These are phyloP conservation scores for Hyaloperonospora brassicae DNA, from an alignment of 352 stramenopile species.

Conservation along the genomic window DNA sequence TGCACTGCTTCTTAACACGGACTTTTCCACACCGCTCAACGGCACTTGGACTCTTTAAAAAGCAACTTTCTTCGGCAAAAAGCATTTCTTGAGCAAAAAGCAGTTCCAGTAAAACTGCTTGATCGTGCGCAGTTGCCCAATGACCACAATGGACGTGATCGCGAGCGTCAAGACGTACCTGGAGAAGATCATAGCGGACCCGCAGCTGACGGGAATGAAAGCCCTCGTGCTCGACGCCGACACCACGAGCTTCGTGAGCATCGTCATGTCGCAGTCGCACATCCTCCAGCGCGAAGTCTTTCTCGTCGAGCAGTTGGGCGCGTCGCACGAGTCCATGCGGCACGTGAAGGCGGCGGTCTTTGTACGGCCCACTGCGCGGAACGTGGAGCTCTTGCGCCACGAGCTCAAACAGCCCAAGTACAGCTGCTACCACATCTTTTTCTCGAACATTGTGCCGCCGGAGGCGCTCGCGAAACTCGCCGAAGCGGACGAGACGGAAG, in stretches of 20 bases:
- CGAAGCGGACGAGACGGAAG: slow-evolving; percentile 91
- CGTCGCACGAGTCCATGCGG: slow-evolving; percentile 75
- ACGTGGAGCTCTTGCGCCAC: slow-evolving; percentile 86
- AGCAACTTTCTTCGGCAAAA: too few species aligned
- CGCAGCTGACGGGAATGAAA: slow-evolving; percentile 93
- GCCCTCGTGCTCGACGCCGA: slow-evolving; percentile 91
- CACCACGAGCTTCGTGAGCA: slow-evolving; percentile 93
- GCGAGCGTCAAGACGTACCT: slow-evolving; percentile 62
- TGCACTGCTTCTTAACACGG: not conserved
- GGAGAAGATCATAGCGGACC: slow-evolving; percentile 76
- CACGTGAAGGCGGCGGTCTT: slow-evolving; percentile 95
- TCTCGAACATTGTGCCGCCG: slow-evolving; percentile 93
- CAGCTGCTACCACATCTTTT: slow-evolving; percentile 98
- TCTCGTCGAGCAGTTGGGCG: slow-evolving; percentile 89
- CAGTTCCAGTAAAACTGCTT: too few species aligned
- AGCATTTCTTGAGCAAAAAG: too few species aligned
- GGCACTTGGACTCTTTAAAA: too few species aligned
- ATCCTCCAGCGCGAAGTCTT: slow-evolving; percentile 95
- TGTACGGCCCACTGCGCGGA: slow-evolving; percentile 87
- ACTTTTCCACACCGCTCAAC: not conserved
- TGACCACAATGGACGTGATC: slow-evolving; percentile 59
- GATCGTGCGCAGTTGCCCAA: too few species aligned
- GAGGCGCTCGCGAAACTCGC: slow-evolving; percentile 93
- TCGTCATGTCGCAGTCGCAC: slow-evolving; percentile 94
- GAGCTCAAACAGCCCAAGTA: slow-evolving; percentile 94